Percentiles rank a stretch among this genome's conserved stretches.
Conservation (phyloP, 1,284 basidiomycete genomes). For the Ustilago cynodontis region DNA sequence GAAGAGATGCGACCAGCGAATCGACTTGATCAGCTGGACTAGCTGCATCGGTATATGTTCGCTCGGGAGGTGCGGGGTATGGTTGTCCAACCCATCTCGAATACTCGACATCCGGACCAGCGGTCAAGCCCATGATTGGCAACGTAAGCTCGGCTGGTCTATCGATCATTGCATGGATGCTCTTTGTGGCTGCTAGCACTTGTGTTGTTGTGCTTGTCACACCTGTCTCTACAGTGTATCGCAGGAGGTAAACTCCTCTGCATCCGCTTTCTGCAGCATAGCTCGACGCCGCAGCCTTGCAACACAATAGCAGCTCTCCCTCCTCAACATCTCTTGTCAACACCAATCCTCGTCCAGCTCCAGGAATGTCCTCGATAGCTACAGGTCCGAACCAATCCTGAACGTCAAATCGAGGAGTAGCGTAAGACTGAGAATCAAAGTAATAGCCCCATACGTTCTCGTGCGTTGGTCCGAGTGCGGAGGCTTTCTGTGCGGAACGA, state of each 20-base stretch:
- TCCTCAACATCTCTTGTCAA: conserved; percentile 58
- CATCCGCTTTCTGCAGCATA: conserved; percentile 60
- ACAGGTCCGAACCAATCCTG: conserved; percentile 63
- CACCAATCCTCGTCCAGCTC: conserved; percentile 65
- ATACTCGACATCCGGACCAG: conserved; percentile 57
- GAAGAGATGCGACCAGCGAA: conserved; percentile 10
- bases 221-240: conserved; percentile 58
- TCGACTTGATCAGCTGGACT: conserved; percentile 21
- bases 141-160: conserved; percentile 54
- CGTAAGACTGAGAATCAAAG: conserved; percentile 48
- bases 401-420: conserved; percentile 55
- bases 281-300: conserved; percentile 58
- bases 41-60: conserved; percentile 23
- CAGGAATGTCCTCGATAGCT: conserved; percentile 56
- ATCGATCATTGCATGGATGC: conserved; percentile 64
- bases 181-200: conserved; percentile 63
- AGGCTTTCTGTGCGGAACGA: conserved; percentile 33
- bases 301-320: conserved; percentile 63
- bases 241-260: conserved; percentile 52
- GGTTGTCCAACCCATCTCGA: conserved; percentile 46
- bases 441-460: conserved; percentile 58
- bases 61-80: conserved; percentile 55
- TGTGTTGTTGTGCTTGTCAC: conserved; percentile 68
- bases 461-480: conserved; percentile 44
- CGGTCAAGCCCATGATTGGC: conserved; percentile 66